phyloP scores from a whole-genome alignment of 345 rosid genomes.

The Eucalyptus albens region DNA sequence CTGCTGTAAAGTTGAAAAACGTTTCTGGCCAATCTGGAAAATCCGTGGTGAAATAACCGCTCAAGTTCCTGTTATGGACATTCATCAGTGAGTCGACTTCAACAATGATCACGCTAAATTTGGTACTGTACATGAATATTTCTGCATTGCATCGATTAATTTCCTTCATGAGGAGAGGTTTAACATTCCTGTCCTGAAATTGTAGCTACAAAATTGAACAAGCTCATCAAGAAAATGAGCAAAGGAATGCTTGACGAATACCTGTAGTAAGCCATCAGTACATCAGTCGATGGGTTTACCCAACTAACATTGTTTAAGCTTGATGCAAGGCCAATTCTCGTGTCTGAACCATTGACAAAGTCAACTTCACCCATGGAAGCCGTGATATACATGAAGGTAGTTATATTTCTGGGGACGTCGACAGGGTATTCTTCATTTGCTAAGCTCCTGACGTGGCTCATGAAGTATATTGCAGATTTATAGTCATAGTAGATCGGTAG shows the following conservation, averaged over 20 bases:
- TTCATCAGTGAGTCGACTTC: not conserved
- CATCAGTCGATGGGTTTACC: not conserved
- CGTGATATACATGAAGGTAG: slow-evolving; percentile 3
- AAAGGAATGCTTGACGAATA: not conserved
- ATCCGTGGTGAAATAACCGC: slow-evolving; percentile 5
- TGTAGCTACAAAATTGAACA: not conserved
- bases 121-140: not conserved
- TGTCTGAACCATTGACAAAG: not conserved
- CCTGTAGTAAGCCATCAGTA: slow-evolving; percentile 10
- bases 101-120: not conserved
- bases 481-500: not conserved
- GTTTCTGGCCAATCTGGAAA: slow-evolving; percentile 2
- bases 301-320: slow-evolving; percentile 9
- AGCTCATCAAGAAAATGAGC: not conserved
- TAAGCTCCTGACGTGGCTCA: not conserved
- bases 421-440: not conserved
- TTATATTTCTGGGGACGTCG: slow-evolving; percentile 7
- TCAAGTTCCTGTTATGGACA: slow-evolving; percentile 2
- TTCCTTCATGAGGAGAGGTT: not conserved
- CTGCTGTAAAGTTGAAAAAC: not conserved
- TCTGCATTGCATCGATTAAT: not conserved
- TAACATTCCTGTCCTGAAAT: not conserved
- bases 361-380: not conserved
- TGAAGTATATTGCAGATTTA: not conserved
- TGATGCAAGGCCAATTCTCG: not conserved